Percentiles rank a stretch among this genome's conserved stretches.
phyloP scores from a whole-genome alignment of 2,329 filamentous ascomycete species.

The Colletotrichum cereale region DNA sequence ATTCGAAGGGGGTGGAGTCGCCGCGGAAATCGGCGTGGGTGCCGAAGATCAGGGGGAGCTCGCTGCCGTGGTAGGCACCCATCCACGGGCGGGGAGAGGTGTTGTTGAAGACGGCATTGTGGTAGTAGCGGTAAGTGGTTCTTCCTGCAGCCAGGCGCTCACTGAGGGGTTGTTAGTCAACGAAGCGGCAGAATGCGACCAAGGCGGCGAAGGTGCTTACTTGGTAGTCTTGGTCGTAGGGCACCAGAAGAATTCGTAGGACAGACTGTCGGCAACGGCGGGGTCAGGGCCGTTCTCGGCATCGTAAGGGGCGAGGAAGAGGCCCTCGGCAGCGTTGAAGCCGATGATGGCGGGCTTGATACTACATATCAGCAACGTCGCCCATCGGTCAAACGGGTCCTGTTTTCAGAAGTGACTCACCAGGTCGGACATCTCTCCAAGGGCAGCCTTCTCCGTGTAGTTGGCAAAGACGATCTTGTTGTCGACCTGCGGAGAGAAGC shows the following conservation, averaged over 20 bases:
- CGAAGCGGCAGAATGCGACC: accelerated
- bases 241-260: conserved; percentile 37
- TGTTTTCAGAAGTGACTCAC: background rate
- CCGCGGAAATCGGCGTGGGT: conserved; percentile 44
- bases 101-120: conserved; percentile 48
- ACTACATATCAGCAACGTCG: background rate
- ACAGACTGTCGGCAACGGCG: conserved; percentile 21
- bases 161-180: background rate
- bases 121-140: conserved; percentile 46
- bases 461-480: conserved; percentile 50
- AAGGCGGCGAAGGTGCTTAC: background rate
- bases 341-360: conserved; percentile 31
- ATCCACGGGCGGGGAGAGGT: conserved; percentile 45
- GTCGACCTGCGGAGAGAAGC: conserved; percentile 50
- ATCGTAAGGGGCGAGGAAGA: conserved; percentile 36
- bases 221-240: conserved; percentile 35
- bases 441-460: conserved; percentile 45
- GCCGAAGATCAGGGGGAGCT: conserved; percentile 51
- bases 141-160: conserved; percentile 31
- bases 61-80: conserved; percentile 48
- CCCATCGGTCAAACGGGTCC: background rate
- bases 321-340: conserved; percentile 32
- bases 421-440: conserved; percentile 30
- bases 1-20: conserved; percentile 37
- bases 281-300: conserved; percentile 25